Evolutionary conservation across 2,329 filamentous ascomycete species (phyloP).

Genomic region (Aureobasidium namibiae): DNA sequence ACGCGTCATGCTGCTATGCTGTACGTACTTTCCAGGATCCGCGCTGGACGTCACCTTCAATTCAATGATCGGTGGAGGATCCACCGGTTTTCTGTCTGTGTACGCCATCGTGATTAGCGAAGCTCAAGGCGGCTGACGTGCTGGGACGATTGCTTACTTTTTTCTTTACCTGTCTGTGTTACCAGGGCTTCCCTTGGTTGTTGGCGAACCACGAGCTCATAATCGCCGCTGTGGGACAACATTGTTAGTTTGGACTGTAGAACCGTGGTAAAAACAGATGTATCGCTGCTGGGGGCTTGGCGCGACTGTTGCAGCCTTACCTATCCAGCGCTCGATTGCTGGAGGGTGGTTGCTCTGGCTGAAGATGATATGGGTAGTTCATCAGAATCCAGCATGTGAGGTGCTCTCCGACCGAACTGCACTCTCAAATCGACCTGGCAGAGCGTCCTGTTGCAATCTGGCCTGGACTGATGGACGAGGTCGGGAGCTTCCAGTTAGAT

Average conservation of each 20-base stretch:
- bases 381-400: conserved; percentile 11
- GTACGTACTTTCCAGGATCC: conserved; percentile 53
- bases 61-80: conserved; percentile 78
- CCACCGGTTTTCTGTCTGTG: conserved; percentile 73
- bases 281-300: conserved; percentile 12
- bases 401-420: conserved; percentile 3
- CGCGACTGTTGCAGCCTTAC: conserved; percentile 14
- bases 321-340: conserved; percentile 16
- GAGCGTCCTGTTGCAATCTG: neutral
- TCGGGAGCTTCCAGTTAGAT: neutral
- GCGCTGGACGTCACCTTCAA: conserved; percentile 45
- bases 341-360: conserved; percentile 14
- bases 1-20: neutral
- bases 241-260: conserved; percentile 13
- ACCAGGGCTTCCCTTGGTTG: conserved; percentile 60
- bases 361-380: conserved; percentile 15
- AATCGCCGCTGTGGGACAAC: conserved; percentile 40
- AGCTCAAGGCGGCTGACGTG: neutral
- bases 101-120: neutral
- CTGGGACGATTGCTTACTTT: conserved; percentile 42
- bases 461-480: neutral
- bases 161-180: conserved; percentile 61
- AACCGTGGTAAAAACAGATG: conserved; percentile 5
- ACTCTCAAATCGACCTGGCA: neutral
- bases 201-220: conserved; percentile 54